These are phyloP conservation scores for Suhomyces faveliae DNA, from an alignment of 805 yeast species.

Conservation along the genomic window DNA sequence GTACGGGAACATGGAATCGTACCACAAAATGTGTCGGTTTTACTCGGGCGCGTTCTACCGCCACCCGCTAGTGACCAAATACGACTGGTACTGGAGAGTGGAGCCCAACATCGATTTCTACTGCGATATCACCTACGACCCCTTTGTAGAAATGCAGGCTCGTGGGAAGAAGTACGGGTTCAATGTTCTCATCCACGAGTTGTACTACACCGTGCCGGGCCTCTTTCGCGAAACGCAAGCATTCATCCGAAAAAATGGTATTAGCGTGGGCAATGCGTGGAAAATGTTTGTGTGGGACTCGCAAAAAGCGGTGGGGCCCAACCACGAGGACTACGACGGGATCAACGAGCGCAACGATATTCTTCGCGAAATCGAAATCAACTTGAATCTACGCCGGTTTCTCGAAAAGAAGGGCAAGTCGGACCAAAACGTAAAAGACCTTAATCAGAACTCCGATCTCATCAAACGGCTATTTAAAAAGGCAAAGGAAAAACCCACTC, in stretches of 20 bases:
- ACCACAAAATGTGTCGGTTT: slow-evolving; percentile 95
- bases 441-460: slow-evolving; percentile 1
- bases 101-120: slow-evolving; percentile 90
- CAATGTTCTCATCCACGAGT: slow-evolving; percentile 74
- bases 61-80: slow-evolving; percentile 67
- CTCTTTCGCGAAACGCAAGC: slow-evolving; percentile 70
- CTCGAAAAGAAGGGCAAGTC: slow-evolving; percentile 21
- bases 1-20: slow-evolving; percentile 80
- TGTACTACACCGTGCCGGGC: slow-evolving; percentile 78
- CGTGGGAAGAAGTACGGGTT: slow-evolving; percentile 78
- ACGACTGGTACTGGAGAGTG: slow-evolving; percentile 95
- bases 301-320: slow-evolving; percentile 21
- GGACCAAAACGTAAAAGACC: slow-evolving; percentile 17
- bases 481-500: slow-evolving; percentile 15
- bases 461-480: slow-evolving; percentile 9
- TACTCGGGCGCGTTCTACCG: slow-evolving; percentile 80
- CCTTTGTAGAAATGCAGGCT: slow-evolving; percentile 76
- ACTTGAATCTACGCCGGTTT: slow-evolving; percentile 24
- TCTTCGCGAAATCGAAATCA: slow-evolving; percentile 26
- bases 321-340: slow-evolving; percentile 22
- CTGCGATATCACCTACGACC: slow-evolving; percentile 91
- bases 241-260: slow-evolving; percentile 46
- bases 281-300: slow-evolving; percentile 51
- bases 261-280: slow-evolving; percentile 68
- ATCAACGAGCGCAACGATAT: slow-evolving; percentile 20